phyloP scores from a whole-genome alignment of 257 asterid species.

The Plantago major region DNA sequence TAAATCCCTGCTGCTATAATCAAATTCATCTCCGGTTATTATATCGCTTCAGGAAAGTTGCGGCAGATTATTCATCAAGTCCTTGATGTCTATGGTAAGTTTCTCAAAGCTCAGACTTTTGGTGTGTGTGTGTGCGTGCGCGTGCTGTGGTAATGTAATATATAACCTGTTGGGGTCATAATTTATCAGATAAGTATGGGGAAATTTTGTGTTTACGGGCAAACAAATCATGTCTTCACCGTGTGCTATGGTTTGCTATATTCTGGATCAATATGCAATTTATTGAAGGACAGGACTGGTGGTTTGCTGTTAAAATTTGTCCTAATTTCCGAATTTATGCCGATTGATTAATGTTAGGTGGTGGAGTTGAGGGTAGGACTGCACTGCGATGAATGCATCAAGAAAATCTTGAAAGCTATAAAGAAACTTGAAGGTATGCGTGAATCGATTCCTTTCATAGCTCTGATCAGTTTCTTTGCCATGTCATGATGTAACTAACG shows the following conservation, averaged over 20 bases:
- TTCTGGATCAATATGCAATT: background rate
- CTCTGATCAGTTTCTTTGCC: background rate
- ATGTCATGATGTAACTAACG: background rate
- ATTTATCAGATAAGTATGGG: background rate
- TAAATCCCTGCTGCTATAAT: slow-evolving; percentile 2
- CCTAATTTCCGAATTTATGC: background rate
- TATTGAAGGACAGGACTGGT: background rate
- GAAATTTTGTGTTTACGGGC: background rate
- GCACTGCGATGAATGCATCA: slow-evolving; percentile 85
- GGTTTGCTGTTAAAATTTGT: background rate
- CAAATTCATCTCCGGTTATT: background rate
- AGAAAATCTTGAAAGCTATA: slow-evolving; percentile 85
- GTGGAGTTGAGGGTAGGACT: slow-evolving; percentile 87
- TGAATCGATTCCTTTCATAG: background rate
- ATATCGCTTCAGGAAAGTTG: background rate
- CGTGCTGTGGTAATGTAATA: too few relatives aligned
- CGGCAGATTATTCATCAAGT: background rate
- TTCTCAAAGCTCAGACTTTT: background rate
- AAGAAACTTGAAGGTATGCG: slow-evolving; percentile 78
- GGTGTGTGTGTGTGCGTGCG: background rate
- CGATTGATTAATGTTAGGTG: slow-evolving; percentile 36
- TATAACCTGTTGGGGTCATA: background rate
- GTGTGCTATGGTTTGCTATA: background rate
- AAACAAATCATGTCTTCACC: background rate
- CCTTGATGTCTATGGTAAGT: slow-evolving; percentile 66